A percentile compares a stretch with the other conserved stretches of the same genome.
Evolutionary conservation across 768 basidiomycete genomes (phyloP).

Genomic region (Trametes cubensis): DNA sequence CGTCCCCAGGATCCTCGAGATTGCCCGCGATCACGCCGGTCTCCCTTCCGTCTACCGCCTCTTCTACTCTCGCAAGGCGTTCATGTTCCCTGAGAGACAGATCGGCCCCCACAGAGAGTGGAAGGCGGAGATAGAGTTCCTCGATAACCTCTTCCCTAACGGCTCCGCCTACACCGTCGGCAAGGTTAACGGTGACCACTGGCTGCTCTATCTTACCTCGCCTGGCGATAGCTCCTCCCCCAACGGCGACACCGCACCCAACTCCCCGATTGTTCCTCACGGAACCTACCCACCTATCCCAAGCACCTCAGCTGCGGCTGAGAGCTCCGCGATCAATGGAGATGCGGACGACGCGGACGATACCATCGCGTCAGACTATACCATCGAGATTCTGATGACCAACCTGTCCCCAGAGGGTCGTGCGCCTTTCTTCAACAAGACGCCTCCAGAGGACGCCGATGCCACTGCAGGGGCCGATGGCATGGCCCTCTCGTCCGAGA

Average conservation of each 20-base stretch:
- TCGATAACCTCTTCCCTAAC: constrained; percentile 86
- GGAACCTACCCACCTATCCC: constrained; percentile 26
- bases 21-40: constrained; percentile 72
- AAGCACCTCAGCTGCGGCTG: constrained; percentile 6
- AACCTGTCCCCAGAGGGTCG: constrained; percentile 78
- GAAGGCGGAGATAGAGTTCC: constrained; percentile 88
- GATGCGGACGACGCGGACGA: constrained; percentile 27
- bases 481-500: constrained; percentile 60
- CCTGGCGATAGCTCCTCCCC: constrained; percentile 43
- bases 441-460: constrained; percentile 41
- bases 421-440: constrained; percentile 66
- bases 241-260: constrained; percentile 27
- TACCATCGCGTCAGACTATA: constrained; percentile 67
- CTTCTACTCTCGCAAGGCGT: constrained; percentile 98
- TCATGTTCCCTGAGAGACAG: constrained; percentile 99
- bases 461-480: constrained; percentile 42
- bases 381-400: constrained; percentile 98
- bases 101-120: constrained; percentile 91
- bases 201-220: constrained; percentile 90
- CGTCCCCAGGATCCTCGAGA: constrained; percentile 91
- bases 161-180: constrained; percentile 97
- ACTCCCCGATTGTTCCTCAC: constrained; percentile 30
- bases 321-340: constrained; percentile 12
- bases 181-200: constrained; percentile 98
- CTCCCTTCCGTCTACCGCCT: constrained; percentile 79